A percentile compares a stretch with the other conserved stretches of the same genome.
phyloP scores from a whole-genome alignment of 2,329 filamentous ascomycete species.

The Ophiognomonia clavigignenti-juglandacearum region DNA sequence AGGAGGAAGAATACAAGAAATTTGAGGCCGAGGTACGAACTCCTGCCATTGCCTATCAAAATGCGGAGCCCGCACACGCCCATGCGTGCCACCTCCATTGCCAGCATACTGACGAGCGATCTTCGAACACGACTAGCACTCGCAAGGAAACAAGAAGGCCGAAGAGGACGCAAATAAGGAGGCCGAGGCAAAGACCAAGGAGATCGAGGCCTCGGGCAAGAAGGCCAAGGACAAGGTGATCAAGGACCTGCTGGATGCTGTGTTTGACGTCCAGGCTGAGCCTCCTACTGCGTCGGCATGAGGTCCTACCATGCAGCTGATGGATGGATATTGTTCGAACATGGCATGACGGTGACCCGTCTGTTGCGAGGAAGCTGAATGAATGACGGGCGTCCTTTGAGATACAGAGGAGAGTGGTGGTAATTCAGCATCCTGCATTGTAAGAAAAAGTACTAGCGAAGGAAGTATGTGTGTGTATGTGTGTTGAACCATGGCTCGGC shows the following conservation, averaged over 20 bases:
- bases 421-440: slow-evolving; percentile 3
- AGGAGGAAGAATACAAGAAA: slow-evolving; percentile 92
- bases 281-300: slow-evolving; percentile 30
- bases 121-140: slow-evolving; percentile 65
- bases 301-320: neutral
- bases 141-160: slow-evolving; percentile 78
- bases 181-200: slow-evolving; percentile 73
- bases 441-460: slow-evolving; percentile 3
- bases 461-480: too few relatives aligned
- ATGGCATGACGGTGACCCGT: too few relatives aligned
- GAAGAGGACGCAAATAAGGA: slow-evolving; percentile 77
- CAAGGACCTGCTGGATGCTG: slow-evolving; percentile 76
- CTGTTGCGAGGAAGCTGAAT: too few relatives aligned
- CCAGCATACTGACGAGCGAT: slow-evolving; percentile 15
- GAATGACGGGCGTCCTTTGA: neutral
- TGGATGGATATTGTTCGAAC: too few relatives aligned
- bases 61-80: too few relatives aligned
- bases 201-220: slow-evolving; percentile 76
- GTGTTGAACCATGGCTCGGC: neutral
- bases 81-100: too few relatives aligned
- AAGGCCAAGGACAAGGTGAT: slow-evolving; percentile 77
- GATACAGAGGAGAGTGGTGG: neutral
- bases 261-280: slow-evolving; percentile 76
- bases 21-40: slow-evolving; percentile 76
- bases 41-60: too few relatives aligned